Percentiles rank a stretch among this genome's conserved stretches.
Evolutionary conservation across 2,329 filamentous ascomycete genomes (phyloP).

Genomic region (Fusarium temperatum): DNA sequence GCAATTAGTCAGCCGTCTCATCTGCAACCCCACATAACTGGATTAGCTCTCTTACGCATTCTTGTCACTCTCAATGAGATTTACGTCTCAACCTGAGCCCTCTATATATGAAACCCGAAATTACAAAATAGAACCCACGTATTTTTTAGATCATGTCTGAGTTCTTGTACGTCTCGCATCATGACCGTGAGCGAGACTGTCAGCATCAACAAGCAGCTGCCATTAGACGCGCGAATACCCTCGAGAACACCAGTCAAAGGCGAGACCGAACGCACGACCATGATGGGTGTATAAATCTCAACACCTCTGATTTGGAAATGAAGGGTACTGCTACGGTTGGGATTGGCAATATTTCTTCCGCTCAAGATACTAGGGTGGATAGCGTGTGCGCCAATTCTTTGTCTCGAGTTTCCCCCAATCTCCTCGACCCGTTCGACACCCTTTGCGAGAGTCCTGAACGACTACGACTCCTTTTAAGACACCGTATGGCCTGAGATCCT

Average conservation of each 20-base stretch:
- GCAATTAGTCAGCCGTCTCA: not conserved
- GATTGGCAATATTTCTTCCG: not conserved
- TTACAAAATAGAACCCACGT: fast-evolving
- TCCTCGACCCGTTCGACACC: conserved; percentile 1
- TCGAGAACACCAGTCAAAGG: fast-evolving
- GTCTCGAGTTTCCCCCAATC: not conserved
- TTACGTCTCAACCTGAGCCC: too few relatives aligned
- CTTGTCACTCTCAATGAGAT: not conserved
- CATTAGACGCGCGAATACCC: fast-evolving
- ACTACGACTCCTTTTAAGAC: not conserved
- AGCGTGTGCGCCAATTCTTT: not conserved
- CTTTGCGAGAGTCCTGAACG: not conserved
- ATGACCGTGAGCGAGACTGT: too few relatives aligned
- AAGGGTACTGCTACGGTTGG: too few relatives aligned
- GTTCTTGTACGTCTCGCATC: fast-evolving
- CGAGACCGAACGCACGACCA: fast-evolving
- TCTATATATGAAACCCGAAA: too few relatives aligned
- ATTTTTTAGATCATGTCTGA: not conserved
- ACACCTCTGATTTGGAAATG: fast-evolving
- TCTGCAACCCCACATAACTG: not conserved
- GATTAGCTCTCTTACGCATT: not conserved
- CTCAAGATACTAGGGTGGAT: fast-evolving
- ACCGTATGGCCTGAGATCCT: not conserved
- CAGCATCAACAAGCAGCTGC: not conserved
- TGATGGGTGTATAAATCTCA: fast-evolving